A percentile compares a stretch with the other conserved stretches of the same genome.
These are phyloP conservation scores for Penicillium canariense DNA, from an alignment of 495 filamentous ascomycete genomes.

Conservation along the genomic window DNA sequence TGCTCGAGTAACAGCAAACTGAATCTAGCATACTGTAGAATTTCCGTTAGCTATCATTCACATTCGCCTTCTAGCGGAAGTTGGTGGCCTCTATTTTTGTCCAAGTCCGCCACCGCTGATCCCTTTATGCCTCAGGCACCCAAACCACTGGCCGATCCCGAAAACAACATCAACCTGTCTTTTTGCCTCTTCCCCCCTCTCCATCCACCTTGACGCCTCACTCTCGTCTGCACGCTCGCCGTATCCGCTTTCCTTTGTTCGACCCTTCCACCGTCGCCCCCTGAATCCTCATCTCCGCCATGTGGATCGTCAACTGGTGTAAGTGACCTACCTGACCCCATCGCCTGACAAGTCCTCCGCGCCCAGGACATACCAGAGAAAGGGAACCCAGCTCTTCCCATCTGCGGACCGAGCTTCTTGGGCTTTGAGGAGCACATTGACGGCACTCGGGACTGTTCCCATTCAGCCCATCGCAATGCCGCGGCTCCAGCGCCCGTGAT, in stretches of 20 bases:
- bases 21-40: too few species aligned
- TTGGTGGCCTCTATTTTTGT: conserved; percentile 1
- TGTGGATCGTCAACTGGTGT: conserved; percentile 99
- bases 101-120: conserved; percentile 17
- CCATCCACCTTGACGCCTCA: conserved; percentile 20
- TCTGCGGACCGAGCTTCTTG: background rate
- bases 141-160: conserved; percentile 17
- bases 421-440: background rate
- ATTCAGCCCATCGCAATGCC: background rate
- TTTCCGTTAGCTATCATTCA: too few species aligned
- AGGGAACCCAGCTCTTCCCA: background rate
- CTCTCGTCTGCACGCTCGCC: conserved; percentile 7
- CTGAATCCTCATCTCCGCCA: conserved; percentile 41
- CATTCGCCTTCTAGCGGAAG: too few species aligned
- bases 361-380: background rate
- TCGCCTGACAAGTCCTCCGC: conserved; percentile 12
- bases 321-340: conserved; percentile 42
- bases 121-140: conserved; percentile 25
- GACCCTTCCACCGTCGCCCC: conserved; percentile 6
- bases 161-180: conserved; percentile 40
- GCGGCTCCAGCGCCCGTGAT: conserved; percentile 20
- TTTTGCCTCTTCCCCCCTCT: conserved; percentile 27
- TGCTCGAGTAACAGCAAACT: too few species aligned
- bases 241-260: conserved; percentile 7
- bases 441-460: background rate